These are phyloP conservation scores for Zygnema cylindricum DNA, from an alignment of 139 green algal species.

Conservation along the genomic window DNA sequence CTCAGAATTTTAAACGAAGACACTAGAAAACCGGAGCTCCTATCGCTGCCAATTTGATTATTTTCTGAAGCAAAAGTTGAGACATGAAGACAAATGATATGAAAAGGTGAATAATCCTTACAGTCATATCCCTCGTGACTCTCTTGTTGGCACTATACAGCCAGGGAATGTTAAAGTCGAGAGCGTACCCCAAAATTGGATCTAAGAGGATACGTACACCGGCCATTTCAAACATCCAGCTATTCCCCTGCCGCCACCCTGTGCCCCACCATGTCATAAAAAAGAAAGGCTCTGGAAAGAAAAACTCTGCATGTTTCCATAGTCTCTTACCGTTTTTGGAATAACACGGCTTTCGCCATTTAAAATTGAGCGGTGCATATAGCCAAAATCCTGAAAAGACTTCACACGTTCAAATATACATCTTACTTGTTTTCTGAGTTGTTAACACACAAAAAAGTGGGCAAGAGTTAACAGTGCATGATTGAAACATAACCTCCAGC, in stretches of 20 bases:
- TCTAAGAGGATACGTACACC: conserved; percentile 51
- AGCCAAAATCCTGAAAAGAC: not conserved
- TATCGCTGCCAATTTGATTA: no score
- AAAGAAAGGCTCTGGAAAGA: no score
- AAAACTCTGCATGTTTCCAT: no score
- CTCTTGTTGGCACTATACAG: conserved; percentile 48
- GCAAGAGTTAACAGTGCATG: not conserved
- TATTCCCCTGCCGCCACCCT: conserved; percentile 59
- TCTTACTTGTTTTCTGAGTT: not conserved
- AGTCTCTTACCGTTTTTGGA: no score
- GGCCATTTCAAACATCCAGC: conserved; percentile 54
- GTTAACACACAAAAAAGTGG: not conserved
- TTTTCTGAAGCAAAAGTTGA: no score
- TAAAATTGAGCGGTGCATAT: no score
- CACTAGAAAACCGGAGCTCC: no score
- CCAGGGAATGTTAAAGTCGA: conserved; percentile 54
- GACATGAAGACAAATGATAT: no score
- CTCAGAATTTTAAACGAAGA: no score
- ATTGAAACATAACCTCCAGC: not conserved
- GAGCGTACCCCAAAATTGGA: conserved; percentile 38
- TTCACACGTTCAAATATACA: not conserved
- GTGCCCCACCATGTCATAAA: no score
- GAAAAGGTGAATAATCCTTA: conserved; percentile 21
- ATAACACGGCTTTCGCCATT: no score
- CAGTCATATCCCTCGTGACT: conserved; percentile 22